These are phyloP conservation scores for Xanthoceras sorbifolium DNA, from an alignment of 345 rosid genomes.

Conservation along the genomic window DNA sequence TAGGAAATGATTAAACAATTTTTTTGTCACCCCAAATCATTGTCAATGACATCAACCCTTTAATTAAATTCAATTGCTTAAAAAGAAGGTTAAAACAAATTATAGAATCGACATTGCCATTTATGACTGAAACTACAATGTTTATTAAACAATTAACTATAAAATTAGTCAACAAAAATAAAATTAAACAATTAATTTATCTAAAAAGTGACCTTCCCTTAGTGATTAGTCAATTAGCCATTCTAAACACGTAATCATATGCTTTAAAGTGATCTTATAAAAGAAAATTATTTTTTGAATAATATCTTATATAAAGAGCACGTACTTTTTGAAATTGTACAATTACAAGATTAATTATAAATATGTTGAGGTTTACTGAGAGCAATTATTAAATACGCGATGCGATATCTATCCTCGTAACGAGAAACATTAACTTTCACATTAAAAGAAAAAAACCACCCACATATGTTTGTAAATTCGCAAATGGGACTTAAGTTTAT, in stretches of 20 bases:
- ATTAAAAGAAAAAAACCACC: too few relatives aligned
- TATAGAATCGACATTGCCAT: neutral
- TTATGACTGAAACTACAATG: neutral
- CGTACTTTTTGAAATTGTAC: too few relatives aligned
- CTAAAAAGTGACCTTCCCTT: neutral
- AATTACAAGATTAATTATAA: too few relatives aligned
- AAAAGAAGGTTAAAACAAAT: neutral
- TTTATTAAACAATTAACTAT: neutral
- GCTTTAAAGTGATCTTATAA: neutral
- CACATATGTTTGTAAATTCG: too few relatives aligned
- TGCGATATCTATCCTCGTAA: too few relatives aligned
- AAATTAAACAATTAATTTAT: too few relatives aligned
- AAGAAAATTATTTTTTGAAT: neutral
- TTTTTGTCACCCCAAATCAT: neutral
- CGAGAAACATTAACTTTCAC: too few relatives aligned
- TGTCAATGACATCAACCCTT: neutral
- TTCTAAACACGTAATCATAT: neutral
- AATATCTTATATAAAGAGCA: too few relatives aligned
- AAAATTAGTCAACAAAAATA: neutral
- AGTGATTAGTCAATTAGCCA: neutral
- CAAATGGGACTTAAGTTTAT: too few relatives aligned
- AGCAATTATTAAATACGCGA: too few relatives aligned
- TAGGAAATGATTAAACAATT: too few relatives aligned
- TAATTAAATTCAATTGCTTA: neutral
- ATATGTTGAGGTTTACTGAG: too few relatives aligned